A percentile compares a stretch with the other conserved stretches of the same genome.
These are phyloP conservation scores for Arabidopsis thaliana DNA, from an alignment of 345 rosid species.

Conservation along the genomic window TAIR10.1 NC_003076.8:13913001-13913500, in stretches of 20 bases:
- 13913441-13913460: conserved; percentile 78
- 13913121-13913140: conserved; percentile 85
- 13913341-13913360: not conserved
- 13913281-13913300: conserved; percentile 79
- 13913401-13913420: conserved; percentile 88
- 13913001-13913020: conserved; percentile 87
- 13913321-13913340: not conserved
- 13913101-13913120: conserved; percentile 50
- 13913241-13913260: conserved; percentile 82
- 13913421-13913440: conserved; percentile 84
- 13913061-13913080: conserved; percentile 69
- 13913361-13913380: conserved; percentile 52
- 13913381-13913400: conserved; percentile 96
- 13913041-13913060: conserved; percentile 94
- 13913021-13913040: conserved; percentile 83
- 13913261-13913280: conserved; percentile 86
- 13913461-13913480: conserved; percentile 91
- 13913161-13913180: conserved; percentile 49
- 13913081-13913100: conserved; percentile 47
- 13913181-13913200: conserved; percentile 54
- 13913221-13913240: conserved; percentile 42
- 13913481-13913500: conserved; percentile 37
- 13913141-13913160: conserved; percentile 81
- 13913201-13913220: conserved; percentile 63
- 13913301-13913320: conserved; percentile 12